Evolutionary conservation across 148 eudicot species (phyloP).

Genomic region (Spergularia bocconei): DNA sequence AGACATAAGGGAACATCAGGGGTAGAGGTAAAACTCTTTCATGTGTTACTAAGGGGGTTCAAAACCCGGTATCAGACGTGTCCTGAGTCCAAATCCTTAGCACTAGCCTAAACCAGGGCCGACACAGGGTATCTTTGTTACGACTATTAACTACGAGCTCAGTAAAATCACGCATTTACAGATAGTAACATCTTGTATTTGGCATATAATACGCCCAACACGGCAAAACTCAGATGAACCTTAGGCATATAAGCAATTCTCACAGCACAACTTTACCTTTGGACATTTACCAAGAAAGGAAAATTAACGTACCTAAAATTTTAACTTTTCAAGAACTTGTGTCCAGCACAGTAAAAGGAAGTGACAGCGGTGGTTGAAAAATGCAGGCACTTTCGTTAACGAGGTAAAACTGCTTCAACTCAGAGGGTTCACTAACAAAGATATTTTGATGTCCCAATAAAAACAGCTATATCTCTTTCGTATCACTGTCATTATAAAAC

Average conservation of each 20-base stretch:
- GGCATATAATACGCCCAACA: not conserved
- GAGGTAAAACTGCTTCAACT: slow-evolving; percentile 22
- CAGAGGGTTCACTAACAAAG: slow-evolving; percentile 4
- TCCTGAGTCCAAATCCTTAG: too few relatives aligned
- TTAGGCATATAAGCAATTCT: not conserved
- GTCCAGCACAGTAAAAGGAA: slow-evolving; percentile 16
- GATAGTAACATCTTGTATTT: too few relatives aligned
- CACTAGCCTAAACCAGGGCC: too few relatives aligned
- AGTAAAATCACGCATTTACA: too few relatives aligned
- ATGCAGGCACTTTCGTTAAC: slow-evolving; percentile 1
- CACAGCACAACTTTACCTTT: not conserved
- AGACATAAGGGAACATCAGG: too few relatives aligned
- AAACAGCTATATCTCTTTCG: not conserved
- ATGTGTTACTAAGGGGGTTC: too few relatives aligned
- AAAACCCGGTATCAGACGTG: too few relatives aligned
- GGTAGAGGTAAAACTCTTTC: too few relatives aligned
- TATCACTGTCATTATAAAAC: slow-evolving; percentile 21
- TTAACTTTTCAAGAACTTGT: not conserved
- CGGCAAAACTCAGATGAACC: not conserved
- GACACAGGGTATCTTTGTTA: too few relatives aligned
- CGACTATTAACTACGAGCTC: too few relatives aligned
- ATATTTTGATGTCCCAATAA: slow-evolving; percentile 22
- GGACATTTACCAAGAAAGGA: not conserved
- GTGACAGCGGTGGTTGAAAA: slow-evolving; percentile 12
- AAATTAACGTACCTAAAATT: slow-evolving; percentile 18